These are phyloP conservation scores for Termitomyces sp. DNA, from an alignment of 768 basidiomycete species.

Conservation along the genomic window DNA sequence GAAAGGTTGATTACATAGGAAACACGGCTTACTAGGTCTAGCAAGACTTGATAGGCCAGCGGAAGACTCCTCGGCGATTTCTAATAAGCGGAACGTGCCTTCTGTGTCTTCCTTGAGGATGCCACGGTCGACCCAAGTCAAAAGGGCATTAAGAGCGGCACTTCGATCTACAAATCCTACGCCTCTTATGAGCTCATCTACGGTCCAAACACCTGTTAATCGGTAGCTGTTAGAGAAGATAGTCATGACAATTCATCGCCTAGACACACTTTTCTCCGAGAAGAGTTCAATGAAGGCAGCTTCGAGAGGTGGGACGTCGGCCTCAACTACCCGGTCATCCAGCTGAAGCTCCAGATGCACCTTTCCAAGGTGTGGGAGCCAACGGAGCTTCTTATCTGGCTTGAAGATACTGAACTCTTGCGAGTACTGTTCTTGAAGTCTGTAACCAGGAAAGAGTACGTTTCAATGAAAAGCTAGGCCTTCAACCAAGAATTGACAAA, in stretches of 20 bases:
- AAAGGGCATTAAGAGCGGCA: constrained; percentile 65
- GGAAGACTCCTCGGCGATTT: constrained; percentile 46
- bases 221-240: not conserved
- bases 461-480: not conserved
- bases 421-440: constrained; percentile 72
- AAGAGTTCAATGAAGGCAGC: constrained; percentile 90
- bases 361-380: constrained; percentile 86
- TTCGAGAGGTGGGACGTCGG: constrained; percentile 81
- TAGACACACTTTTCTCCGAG: constrained; percentile 50
- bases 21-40: constrained; percentile 4
- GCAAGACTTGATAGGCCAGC: constrained; percentile 16
- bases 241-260: not conserved
- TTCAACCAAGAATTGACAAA: constrained; percentile 29
- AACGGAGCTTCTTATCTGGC: constrained; percentile 86
- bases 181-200: constrained; percentile 58
- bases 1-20: not conserved
- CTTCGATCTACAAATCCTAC: constrained; percentile 64
- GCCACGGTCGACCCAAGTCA: constrained; percentile 80
- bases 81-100: constrained; percentile 59
- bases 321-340: constrained; percentile 69
- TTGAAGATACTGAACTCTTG: constrained; percentile 78
- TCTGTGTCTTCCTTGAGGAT: constrained; percentile 68
- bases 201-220: constrained; percentile 57
- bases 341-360: constrained; percentile 78
- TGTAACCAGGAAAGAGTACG: constrained; percentile 20